Conservation (phyloP, 805 yeast genomes). For the Metschnikowia borealis region DNA sequence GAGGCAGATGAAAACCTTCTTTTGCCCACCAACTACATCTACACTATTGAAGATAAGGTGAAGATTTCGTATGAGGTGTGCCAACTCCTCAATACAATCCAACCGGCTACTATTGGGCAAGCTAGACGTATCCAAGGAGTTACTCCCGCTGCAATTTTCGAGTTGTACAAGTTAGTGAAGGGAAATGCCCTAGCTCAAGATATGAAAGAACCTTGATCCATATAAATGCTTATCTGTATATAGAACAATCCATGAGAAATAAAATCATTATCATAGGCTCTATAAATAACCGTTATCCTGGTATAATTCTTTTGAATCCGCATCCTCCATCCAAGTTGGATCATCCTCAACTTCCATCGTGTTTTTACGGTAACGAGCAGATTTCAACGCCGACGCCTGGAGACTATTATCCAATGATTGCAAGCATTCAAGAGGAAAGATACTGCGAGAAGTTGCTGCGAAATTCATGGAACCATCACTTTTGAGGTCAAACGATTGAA, state of each 20-base stretch:
- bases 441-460: conserved; percentile 30
- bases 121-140: conserved; percentile 93
- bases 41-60: conserved; percentile 46
- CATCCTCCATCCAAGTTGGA: not conserved
- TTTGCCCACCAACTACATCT: conserved; percentile 68
- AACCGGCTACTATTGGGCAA: conserved; percentile 90
- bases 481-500: conserved; percentile 20
- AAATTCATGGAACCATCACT: conserved; percentile 20
- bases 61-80: conserved; percentile 74
- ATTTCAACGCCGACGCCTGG: conserved; percentile 8
- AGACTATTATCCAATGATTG: conserved; percentile 31
- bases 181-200: conserved; percentile 14
- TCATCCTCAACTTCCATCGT: not conserved
- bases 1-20: conserved; percentile 74
- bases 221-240: not conserved
- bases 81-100: conserved; percentile 60
- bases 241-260: not conserved
- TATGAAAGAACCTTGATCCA: not conserved
- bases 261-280: not conserved
- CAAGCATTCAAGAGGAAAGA: conserved; percentile 35
- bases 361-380: not conserved
- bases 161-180: conserved; percentile 56
- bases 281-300: not conserved
- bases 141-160: conserved; percentile 89
- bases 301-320: not conserved